Evolutionary conservation across 1,284 basidiomycete species (phyloP), one percentile per base, ranked within the genome.

Genomic region (Sporisorium iseilematis-ciliati): DNA sequence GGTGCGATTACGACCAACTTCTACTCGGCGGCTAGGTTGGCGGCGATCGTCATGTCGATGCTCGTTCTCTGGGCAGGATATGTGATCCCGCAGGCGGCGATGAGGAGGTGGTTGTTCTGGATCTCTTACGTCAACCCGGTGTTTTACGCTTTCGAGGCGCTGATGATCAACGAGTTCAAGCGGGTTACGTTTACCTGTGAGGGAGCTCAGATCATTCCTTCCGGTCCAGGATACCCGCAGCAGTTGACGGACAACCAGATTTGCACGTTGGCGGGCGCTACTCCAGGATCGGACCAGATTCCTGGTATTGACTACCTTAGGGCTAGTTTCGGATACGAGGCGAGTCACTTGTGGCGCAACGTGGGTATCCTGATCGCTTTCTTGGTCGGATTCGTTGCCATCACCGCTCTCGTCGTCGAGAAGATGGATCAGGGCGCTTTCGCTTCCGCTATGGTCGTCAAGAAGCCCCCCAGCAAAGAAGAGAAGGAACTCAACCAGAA

Each of bases 21-120:
- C 41, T 70, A 75, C 55, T 70, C 66, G 50, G 80, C 79, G 0
- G 77, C 79, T 6, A 61, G 79, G 40, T 50, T 81, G n/a, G 77
- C 78, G 16, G 79, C 79, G 21, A 62, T 78, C n/a, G 64, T 79
- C 72, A 79, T 82, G 57, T 56, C 75, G 21, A 46, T 56, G 25
- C 57, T 80, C n/a, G 77, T 80, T 4, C 65, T 80, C 12, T 81
- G 68, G 64, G 74, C 79, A 5, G 79, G 80, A 11, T 82, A 78
- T 50, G 81, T 79, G 16, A 74, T 81, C 25, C 81, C 79, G 1
- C 77, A 72, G 38, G 63, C 61, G 4, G 87, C 89, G 64, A 94
- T 95, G 93, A 92, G 93, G 84, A 87, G 92, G 56, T 95, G 93
- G 93, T 84, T 95, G 18, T 93, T 92, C 87, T 94, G 93, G 93